These are phyloP conservation scores for Xeromyces bisporus DNA, from an alignment of 495 filamentous ascomycete genomes.

Conservation along the genomic window DNA sequence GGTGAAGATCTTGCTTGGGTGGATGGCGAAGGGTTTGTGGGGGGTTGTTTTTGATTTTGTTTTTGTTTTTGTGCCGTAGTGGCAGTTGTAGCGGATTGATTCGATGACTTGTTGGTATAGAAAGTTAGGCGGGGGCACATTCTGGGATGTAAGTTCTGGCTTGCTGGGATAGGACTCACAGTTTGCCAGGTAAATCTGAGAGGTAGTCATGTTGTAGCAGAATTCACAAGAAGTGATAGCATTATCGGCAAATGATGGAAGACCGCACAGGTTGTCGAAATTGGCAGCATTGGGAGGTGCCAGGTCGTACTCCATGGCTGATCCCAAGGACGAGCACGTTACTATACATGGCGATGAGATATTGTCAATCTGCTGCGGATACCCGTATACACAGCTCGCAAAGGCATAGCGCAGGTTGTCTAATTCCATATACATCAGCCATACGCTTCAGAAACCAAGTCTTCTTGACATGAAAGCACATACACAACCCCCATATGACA, in stretches of 20 bases:
- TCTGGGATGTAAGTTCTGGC: too few relatives aligned
- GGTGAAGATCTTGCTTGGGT: conserved; percentile 28
- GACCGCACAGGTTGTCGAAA: conserved; percentile 18
- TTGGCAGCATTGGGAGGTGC: conserved; percentile 12
- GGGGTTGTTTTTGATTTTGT: conserved; percentile 16
- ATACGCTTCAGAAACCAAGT: neutral
- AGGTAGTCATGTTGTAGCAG: conserved; percentile 28
- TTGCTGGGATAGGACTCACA: conserved; percentile 31
- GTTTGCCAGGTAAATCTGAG: conserved; percentile 31
- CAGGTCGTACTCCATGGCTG: conserved; percentile 19
- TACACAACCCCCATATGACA: conserved; percentile 44
- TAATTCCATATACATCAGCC: conserved; percentile 7
- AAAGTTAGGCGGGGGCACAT: neutral
- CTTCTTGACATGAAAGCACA: conserved; percentile 6
- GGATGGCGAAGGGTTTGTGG: conserved; percentile 22
- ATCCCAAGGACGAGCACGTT: conserved; percentile 19
- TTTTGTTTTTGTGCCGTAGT: too few relatives aligned
- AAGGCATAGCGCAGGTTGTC: conserved; percentile 35
- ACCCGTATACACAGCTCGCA: conserved; percentile 29
- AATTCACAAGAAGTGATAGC: conserved; percentile 24
- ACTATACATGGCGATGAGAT: conserved; percentile 27
- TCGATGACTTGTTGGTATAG: conserved; percentile 24
- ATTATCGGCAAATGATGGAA: conserved; percentile 23
- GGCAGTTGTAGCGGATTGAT: conserved; percentile 33
- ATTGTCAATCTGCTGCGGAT: conserved; percentile 17